These are phyloP conservation scores for Fomitopsis pulvina DNA, from an alignment of 768 basidiomycete genomes.

Conservation along the genomic window DNA sequence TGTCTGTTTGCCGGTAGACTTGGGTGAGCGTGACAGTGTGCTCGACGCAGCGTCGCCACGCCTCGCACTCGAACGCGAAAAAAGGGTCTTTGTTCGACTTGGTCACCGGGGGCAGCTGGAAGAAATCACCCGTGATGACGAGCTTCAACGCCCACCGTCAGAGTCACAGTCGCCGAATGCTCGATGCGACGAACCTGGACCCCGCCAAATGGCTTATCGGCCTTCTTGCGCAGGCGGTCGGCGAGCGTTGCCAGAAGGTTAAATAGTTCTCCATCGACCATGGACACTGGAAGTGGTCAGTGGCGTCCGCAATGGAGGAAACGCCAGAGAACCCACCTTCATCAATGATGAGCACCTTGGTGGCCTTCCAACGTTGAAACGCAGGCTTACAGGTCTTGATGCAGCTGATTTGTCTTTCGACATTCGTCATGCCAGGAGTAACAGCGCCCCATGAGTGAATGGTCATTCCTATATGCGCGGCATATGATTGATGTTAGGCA, in stretches of 20 bases:
- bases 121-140: slow-evolving; percentile 60
- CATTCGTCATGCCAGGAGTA: slow-evolving; percentile 40
- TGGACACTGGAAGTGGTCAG: slow-evolving; percentile 42
- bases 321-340: slow-evolving; percentile 37
- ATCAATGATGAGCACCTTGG: slow-evolving; percentile 57
- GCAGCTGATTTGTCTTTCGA: slow-evolving; percentile 41
- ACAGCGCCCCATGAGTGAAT: slow-evolving; percentile 59
- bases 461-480: slow-evolving; percentile 41
- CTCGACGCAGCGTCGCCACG: slow-evolving; percentile 52
- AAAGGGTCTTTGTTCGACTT: slow-evolving; percentile 36
- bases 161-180: slow-evolving; percentile 25
- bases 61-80: slow-evolving; percentile 61
- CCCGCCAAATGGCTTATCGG: slow-evolving; percentile 52
- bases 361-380: slow-evolving; percentile 48
- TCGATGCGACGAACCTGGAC: slow-evolving; percentile 45
- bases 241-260: slow-evolving; percentile 54
- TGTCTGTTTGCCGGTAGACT: slow-evolving; percentile 73
- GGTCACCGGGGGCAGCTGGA: slow-evolving; percentile 55
- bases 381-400: slow-evolving; percentile 50
- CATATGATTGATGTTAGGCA: slow-evolving; percentile 12
- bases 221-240: slow-evolving; percentile 41
- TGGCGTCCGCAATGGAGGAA: neutral
- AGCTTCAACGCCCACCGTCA: slow-evolving; percentile 26
- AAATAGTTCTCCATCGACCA: slow-evolving; percentile 60
- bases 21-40: slow-evolving; percentile 59